Percentiles rank a stretch among this genome's conserved stretches.
Evolutionary conservation across 495 filamentous ascomycete genomes (phyloP).

Genomic region (Endocarpon pusillum): DNA sequence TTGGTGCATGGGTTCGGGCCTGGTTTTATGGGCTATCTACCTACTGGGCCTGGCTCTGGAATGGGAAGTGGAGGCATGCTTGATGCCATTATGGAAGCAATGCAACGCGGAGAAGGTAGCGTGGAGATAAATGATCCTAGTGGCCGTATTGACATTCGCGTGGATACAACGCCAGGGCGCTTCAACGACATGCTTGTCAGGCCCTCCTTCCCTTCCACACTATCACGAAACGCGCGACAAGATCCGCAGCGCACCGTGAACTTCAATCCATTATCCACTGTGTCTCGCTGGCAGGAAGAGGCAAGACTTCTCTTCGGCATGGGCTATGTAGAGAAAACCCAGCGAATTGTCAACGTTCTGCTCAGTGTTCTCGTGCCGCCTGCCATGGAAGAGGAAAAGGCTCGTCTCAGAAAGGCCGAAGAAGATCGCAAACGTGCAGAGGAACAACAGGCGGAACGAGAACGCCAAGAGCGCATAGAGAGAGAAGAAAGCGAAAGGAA

Average conservation of each 20-base stretch:
- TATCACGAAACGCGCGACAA: slow-evolving; percentile 22
- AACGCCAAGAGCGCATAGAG: slow-evolving; percentile 32
- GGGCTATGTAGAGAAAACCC: slow-evolving; percentile 50
- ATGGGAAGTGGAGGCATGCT: slow-evolving; percentile 1
- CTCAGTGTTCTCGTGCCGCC: slow-evolving; percentile 62
- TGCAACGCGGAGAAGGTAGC: slow-evolving; percentile 14
- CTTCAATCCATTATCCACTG: slow-evolving; percentile 54
- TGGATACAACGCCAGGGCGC: not conserved
- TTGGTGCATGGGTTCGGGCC: not conserved
- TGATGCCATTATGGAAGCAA: slow-evolving; percentile 4
- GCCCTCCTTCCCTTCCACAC: not conserved
- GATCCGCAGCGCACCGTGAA: slow-evolving; percentile 48
- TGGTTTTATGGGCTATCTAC: not conserved
- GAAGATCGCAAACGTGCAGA: slow-evolving; percentile 31
- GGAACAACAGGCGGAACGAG: slow-evolving; percentile 29
- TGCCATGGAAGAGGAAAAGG: slow-evolving; percentile 60
- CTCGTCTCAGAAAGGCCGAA: slow-evolving; percentile 31
- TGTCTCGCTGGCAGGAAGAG: slow-evolving; percentile 75
- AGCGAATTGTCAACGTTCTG: slow-evolving; percentile 53
- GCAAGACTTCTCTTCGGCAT: slow-evolving; percentile 67
- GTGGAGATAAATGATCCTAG: slow-evolving; percentile 2
- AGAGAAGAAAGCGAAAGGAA: slow-evolving; percentile 44
- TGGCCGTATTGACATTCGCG: slow-evolving; percentile 3
- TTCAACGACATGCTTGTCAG: not conserved
- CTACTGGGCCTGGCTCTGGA: not conserved